Evolutionary conservation across 768 basidiomycete genomes (phyloP).

Genomic region (Lactifluus subvellereus): DNA sequence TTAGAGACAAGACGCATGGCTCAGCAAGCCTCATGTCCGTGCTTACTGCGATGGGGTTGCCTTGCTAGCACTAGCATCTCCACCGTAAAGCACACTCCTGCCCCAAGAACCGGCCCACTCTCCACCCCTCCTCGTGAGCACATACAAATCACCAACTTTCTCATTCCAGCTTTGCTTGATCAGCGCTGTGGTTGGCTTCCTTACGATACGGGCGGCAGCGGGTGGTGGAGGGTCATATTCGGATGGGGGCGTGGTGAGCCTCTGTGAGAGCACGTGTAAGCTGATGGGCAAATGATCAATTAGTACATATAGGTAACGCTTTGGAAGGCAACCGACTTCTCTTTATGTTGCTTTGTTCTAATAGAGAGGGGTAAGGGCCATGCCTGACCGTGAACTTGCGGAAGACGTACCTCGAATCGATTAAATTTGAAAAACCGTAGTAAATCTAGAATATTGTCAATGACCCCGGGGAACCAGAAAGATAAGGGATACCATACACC

Average conservation of each 20-base stretch:
- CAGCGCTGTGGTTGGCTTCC: slow-evolving; percentile 10
- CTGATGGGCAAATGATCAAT: slow-evolving; percentile 3
- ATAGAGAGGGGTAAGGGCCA: slow-evolving; percentile 1
- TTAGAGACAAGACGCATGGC: background rate
- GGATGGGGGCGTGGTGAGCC: slow-evolving; percentile 13
- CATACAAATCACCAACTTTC: slow-evolving; percentile 15
- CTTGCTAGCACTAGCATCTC: slow-evolving; percentile 6
- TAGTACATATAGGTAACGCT: background rate
- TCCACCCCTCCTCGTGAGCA: slow-evolving; percentile 12
- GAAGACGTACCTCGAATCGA: slow-evolving; percentile 46
- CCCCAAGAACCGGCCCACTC: slow-evolving; percentile 37
- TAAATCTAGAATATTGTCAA: slow-evolving; percentile 35
- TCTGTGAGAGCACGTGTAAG: slow-evolving; percentile 8
- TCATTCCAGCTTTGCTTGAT: slow-evolving; percentile 23
- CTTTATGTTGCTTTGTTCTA: slow-evolving; percentile 51
- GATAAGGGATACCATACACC: slow-evolving; percentile 42
- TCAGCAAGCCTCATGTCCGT: background rate
- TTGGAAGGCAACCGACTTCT: slow-evolving; percentile 42
- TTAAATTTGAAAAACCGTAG: slow-evolving; percentile 65
- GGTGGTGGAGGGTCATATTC: slow-evolving; percentile 17
- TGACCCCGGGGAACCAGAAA: slow-evolving; percentile 23
- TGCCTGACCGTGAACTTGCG: background rate
- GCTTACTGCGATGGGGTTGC: slow-evolving; percentile 14
- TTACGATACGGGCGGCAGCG: slow-evolving; percentile 20
- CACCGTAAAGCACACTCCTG: slow-evolving; percentile 41